Evolutionary conservation across 164 flowering plant genomes (phyloP).

Genomic region (Stephania japonica): DNA sequence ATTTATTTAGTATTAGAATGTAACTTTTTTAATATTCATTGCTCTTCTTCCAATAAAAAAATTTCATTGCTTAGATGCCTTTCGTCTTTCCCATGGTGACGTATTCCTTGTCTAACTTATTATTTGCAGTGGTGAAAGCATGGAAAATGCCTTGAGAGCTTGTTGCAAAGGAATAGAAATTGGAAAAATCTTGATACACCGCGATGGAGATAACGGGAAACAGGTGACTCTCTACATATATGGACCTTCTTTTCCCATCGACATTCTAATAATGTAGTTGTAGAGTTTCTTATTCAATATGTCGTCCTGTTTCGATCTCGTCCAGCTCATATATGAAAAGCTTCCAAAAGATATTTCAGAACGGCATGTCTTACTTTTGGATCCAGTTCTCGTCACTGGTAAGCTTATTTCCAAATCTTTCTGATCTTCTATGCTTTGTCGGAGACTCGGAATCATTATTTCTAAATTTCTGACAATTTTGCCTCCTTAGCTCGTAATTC

Average conservation of each 20-base stretch:
- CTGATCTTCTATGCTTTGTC: neutral
- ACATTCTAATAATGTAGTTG: neutral
- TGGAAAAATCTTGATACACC: constrained; percentile 93
- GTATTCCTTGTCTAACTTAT: neutral
- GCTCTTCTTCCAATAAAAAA: too few species aligned
- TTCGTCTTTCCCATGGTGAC: too few species aligned
- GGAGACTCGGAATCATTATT: neutral
- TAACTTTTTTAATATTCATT: too few species aligned
- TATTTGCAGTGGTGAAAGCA: constrained; percentile 90
- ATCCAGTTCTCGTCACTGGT: constrained; percentile 98
- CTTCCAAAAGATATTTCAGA: constrained; percentile 91
- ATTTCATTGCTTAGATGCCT: too few species aligned
- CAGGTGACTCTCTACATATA: constrained; percentile 40
- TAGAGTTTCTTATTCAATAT: neutral
- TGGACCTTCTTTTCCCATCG: neutral
- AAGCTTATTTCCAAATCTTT: constrained; percentile 6
- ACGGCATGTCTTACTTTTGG: constrained; percentile 88
- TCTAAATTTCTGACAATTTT: too few species aligned
- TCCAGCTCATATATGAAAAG: constrained; percentile 88
- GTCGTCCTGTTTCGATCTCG: neutral
- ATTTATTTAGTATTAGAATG: too few species aligned
- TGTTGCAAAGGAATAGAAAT: constrained; percentile 98
- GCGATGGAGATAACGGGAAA: constrained; percentile 94
- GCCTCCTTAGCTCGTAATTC: neutral
- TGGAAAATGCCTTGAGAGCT: constrained; percentile 98